A percentile compares a stretch with the other conserved stretches of the same genome.
These are phyloP conservation scores for Pseudocercospora ulei DNA, from an alignment of 2,329 filamentous ascomycete species.

Conservation along the genomic window DNA sequence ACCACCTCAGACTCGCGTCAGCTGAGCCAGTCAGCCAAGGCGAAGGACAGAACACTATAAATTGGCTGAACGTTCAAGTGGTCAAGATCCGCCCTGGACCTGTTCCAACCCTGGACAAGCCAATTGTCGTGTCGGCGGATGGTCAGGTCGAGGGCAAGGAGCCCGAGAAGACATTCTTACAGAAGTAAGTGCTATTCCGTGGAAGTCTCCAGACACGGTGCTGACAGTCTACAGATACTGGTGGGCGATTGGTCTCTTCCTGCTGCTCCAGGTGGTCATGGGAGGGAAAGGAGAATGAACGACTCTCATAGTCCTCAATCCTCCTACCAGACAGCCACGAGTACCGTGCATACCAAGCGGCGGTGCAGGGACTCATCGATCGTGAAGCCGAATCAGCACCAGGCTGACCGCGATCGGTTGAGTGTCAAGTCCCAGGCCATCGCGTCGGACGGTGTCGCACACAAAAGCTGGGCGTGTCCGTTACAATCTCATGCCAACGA, in stretches of 20 bases:
- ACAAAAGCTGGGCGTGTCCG: too few relatives aligned
- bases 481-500: too few relatives aligned
- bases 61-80: constrained; percentile 39
- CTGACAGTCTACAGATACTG: constrained; percentile 39
- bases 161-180: constrained; percentile 44
- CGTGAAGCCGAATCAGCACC: too few relatives aligned
- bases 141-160: constrained; percentile 44
- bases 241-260: constrained; percentile 44
- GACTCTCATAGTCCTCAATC: not conserved
- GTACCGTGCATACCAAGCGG: too few relatives aligned
- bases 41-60: constrained; percentile 24
- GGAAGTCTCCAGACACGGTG: not conserved
- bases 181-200: constrained; percentile 41
- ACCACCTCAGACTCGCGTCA: constrained; percentile 40
- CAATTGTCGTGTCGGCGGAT: constrained; percentile 48
- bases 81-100: constrained; percentile 36
- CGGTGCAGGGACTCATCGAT: too few relatives aligned
- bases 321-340: too few relatives aligned
- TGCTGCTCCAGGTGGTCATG: constrained; percentile 41
- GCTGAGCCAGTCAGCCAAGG: constrained; percentile 21
- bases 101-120: constrained; percentile 43
- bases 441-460: too few relatives aligned
- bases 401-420: too few relatives aligned
- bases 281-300: constrained; percentile 29
- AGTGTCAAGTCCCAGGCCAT: too few relatives aligned